Conservation (phyloP, 1,139 yeast species). For the Candida labiduridarum region DNA sequence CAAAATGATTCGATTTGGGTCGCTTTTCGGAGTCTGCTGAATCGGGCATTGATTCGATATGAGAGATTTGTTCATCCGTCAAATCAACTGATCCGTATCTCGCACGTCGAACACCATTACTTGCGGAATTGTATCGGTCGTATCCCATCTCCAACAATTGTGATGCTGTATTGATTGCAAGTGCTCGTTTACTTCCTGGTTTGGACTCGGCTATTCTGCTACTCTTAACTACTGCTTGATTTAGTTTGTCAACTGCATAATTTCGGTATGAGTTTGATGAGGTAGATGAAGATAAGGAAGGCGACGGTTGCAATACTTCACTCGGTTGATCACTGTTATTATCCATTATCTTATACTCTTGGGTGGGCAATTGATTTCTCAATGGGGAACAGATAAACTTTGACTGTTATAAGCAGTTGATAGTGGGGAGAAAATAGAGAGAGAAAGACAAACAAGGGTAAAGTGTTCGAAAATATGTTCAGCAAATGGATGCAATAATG, state of each 20-base stretch:
- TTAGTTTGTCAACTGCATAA: conserved; percentile 14
- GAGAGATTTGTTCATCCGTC: conserved; percentile 22
- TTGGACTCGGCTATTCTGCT: conserved; percentile 30
- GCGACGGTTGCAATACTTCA: conserved; percentile 3
- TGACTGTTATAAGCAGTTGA: background rate
- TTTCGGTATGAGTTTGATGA: conserved; percentile 13
- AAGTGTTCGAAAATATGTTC: too few species aligned
- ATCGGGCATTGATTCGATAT: conserved; percentile 23
- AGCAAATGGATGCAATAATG: background rate
- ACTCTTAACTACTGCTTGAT: conserved; percentile 18
- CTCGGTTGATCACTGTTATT: conserved; percentile 1
- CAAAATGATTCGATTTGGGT: conserved; percentile 42
- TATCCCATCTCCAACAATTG: conserved; percentile 56
- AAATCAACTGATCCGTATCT: conserved; percentile 18
- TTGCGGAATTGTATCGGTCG: conserved; percentile 28
- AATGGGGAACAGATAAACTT: background rate
- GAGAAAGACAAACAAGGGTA: background rate
- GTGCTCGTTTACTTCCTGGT: conserved; percentile 44
- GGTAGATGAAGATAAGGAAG: conserved; percentile 6
- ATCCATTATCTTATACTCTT: background rate
- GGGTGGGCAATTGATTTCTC: background rate
- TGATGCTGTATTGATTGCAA: conserved; percentile 63
- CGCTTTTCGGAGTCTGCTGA: conserved; percentile 25
- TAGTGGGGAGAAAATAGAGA: background rate
- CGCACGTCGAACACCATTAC: background rate